Evolutionary conservation across 73 alveolate genomes (phyloP).

Genomic region (Tetrahymena thermophila): DNA sequence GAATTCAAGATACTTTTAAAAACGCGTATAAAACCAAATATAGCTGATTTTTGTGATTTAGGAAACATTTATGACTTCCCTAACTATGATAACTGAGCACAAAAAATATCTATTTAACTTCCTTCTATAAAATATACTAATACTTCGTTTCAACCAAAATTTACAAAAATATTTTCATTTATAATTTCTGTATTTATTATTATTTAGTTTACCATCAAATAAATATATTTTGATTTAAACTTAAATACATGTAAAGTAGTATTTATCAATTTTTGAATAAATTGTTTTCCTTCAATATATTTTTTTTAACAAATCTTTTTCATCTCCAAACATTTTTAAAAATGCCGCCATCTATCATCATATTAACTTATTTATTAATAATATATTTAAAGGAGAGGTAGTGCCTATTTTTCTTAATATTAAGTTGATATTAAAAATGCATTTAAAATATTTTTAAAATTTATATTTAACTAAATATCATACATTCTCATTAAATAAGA

Average conservation of each 20-base stretch:
- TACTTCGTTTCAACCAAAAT: not conserved
- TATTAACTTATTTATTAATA: no score
- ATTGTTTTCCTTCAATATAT: no score
- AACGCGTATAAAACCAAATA: not conserved
- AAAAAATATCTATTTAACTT: not conserved
- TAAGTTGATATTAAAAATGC: no score
- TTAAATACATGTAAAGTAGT: no score
- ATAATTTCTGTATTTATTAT: not conserved
- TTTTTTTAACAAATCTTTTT: no score
- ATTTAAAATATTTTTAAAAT: no score
- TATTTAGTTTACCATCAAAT: not conserved
- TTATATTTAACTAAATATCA: no score
- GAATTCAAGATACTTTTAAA: not conserved
- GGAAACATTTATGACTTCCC: not conserved
- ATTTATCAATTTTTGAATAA: not conserved
- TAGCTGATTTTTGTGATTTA: not conserved
- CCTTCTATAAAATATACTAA: not conserved
- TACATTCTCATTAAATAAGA: no score
- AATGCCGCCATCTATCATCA: no score
- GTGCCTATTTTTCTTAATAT: no score
- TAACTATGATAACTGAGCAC: not conserved
- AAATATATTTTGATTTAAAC: not conserved
- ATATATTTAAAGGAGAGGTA: no score
- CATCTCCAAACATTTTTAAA: no score
- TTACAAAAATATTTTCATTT: not conserved